Evolutionary conservation across 2,329 filamentous ascomycete species (phyloP).

Genomic region (Teratosphaeria gauchensis): DNA sequence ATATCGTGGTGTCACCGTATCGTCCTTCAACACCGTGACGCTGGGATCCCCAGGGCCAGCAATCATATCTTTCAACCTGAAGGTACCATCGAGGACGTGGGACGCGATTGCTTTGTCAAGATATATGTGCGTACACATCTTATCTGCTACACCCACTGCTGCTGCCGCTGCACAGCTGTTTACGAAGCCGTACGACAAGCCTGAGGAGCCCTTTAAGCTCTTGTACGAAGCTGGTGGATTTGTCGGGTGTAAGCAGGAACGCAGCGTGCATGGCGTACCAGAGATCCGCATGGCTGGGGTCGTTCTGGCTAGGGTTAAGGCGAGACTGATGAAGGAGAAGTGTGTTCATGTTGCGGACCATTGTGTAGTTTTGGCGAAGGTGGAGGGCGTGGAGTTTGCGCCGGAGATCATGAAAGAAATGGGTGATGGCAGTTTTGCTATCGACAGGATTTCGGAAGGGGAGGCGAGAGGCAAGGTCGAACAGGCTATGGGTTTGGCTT

Average conservation of each 20-base stretch:
- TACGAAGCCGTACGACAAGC: constrained; percentile 16
- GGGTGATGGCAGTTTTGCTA: background rate
- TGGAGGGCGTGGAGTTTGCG: constrained; percentile 12
- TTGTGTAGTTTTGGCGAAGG: constrained; percentile 37
- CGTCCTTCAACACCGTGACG: constrained; percentile 52
- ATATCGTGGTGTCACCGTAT: constrained; percentile 47
- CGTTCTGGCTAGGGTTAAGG: constrained; percentile 25
- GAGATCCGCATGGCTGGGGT: constrained; percentile 5
- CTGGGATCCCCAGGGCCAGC: constrained; percentile 39
- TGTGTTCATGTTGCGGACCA: constrained; percentile 37
- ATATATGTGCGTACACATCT: constrained; percentile 44
- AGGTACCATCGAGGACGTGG: constrained; percentile 46
- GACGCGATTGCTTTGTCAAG: constrained; percentile 37
- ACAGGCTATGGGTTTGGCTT: constrained; percentile 8
- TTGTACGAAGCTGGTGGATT: constrained; percentile 2
- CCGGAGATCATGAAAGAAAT: background rate
- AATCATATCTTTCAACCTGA: constrained; percentile 54
- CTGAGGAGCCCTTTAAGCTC: constrained; percentile 12
- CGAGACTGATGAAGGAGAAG: constrained; percentile 27
- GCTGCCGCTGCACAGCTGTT: constrained; percentile 26
- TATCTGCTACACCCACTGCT: constrained; percentile 24
- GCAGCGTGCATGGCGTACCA: background rate
- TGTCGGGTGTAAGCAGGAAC: background rate
- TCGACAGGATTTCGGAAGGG: background rate
- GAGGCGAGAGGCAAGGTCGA: background rate